Conservation (phyloP, 352 stramenopile species). For the Peronospora belbahrii region DNA sequence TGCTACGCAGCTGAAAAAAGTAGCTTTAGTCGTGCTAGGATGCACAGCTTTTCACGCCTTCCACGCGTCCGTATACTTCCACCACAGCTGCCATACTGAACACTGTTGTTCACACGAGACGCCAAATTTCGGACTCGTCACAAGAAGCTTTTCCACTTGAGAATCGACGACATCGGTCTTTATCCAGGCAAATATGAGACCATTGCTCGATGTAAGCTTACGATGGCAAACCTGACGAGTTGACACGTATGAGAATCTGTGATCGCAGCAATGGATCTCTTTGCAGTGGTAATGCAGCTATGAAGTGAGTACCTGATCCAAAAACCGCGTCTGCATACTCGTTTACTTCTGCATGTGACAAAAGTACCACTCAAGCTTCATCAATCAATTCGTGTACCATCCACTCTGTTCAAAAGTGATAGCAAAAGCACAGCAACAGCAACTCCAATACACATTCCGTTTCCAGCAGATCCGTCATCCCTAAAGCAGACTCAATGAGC, state of each 20-base stretch:
- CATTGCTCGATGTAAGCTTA: conserved; percentile 46
- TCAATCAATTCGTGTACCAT: conserved; percentile 58
- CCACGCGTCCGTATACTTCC: background rate
- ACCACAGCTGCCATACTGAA: conserved; percentile 17
- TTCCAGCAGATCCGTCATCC: conserved; percentile 40
- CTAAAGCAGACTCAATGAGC: conserved; percentile 4
- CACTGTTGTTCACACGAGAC: conserved; percentile 4
- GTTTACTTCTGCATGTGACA: conserved; percentile 54
- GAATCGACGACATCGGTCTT: conserved; percentile 33
- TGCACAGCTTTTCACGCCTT: background rate
- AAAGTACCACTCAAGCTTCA: conserved; percentile 72
- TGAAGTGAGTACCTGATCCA: conserved; percentile 35
- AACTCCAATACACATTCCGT: conserved; percentile 55
- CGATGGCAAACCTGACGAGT: conserved; percentile 31
- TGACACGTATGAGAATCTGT: conserved; percentile 43
- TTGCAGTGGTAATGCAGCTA: conserved; percentile 40
- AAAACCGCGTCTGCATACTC: conserved; percentile 35
- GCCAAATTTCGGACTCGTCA: conserved; percentile 2
- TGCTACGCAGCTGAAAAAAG: conserved; percentile 24
- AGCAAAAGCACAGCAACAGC: conserved; percentile 53
- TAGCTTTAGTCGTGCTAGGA: conserved; percentile 6
- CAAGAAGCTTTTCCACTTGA: conserved; percentile 3
- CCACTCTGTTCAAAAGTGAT: conserved; percentile 62
- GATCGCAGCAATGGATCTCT: conserved; percentile 43
- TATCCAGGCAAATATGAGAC: conserved; percentile 62